Conservation (phyloP, 495 filamentous ascomycete species). For the Talaromyces trachyspermus region DNA sequence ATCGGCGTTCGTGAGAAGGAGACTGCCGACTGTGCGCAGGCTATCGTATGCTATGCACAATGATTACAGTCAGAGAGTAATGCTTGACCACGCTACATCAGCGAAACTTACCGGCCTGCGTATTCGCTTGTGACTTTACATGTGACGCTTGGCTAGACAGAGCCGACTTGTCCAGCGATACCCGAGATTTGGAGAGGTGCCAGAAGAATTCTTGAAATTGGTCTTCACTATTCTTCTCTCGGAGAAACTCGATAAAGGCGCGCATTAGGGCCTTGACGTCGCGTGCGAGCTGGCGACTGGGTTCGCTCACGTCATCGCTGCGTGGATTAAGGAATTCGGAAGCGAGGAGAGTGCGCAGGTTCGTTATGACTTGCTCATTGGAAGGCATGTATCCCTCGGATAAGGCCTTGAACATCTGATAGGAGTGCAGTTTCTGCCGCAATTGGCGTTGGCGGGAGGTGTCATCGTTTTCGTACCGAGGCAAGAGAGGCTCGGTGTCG, state of each 20-base stretch:
- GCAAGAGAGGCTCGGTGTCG: constrained; percentile 71
- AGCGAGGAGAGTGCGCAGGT: constrained; percentile 72
- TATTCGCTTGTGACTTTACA: constrained; percentile 68
- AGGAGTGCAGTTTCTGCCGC: constrained; percentile 81
- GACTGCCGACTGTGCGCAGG: constrained; percentile 70
- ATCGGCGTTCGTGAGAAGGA: constrained; percentile 82
- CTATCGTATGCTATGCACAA: constrained; percentile 63
- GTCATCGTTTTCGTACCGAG: constrained; percentile 78
- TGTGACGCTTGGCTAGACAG: constrained; percentile 53
- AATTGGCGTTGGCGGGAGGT: constrained; percentile 67
- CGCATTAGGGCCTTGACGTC: constrained; percentile 64
- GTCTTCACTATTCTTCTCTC: constrained; percentile 76
- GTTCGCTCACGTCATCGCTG: constrained; percentile 67
- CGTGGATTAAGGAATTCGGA: constrained; percentile 72
- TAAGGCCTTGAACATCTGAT: constrained; percentile 83
- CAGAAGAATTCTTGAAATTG: constrained; percentile 89
- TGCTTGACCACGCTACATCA: neutral
- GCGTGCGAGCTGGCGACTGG: constrained; percentile 64
- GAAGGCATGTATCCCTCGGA: constrained; percentile 86
- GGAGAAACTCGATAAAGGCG: constrained; percentile 67
- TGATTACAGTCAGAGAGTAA: constrained; percentile 7
- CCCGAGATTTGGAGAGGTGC: constrained; percentile 65
- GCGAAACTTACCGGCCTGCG: constrained; percentile 65
- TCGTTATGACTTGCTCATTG: constrained; percentile 74
- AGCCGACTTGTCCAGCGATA: constrained; percentile 61